phyloP scores from a whole-genome alignment of 2,329 filamentous ascomycete species.

The Pseudopyrenochaeta lycopersici region DNA sequence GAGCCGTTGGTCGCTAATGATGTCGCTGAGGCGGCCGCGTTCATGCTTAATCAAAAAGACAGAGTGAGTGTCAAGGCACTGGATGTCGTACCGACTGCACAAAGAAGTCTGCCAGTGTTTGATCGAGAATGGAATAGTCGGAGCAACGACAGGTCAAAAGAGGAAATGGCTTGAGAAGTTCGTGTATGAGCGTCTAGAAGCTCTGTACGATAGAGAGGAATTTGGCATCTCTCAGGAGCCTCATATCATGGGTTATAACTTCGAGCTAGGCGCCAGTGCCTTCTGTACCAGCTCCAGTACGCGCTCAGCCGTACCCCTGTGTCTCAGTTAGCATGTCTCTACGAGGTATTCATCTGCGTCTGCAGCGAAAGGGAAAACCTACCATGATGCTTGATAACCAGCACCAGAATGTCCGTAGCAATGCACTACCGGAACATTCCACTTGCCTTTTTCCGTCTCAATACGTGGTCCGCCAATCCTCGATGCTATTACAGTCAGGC shows the following conservation, averaged over 20 bases:
- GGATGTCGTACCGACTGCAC: conserved; percentile 57
- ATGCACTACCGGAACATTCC: conserved; percentile 68
- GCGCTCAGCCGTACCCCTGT: conserved; percentile 53
- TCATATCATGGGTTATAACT: conserved; percentile 22
- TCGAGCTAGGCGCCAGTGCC: conserved; percentile 27
- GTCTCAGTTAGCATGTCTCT: not conserved
- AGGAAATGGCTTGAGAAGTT: too few species aligned
- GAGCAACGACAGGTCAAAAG: conserved; percentile 2
- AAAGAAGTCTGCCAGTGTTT: conserved; percentile 49
- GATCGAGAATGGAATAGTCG: conserved; percentile 46
- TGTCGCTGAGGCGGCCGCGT: conserved; percentile 54
- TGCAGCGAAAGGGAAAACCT: conserved; percentile 4
- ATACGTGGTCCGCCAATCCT: conserved; percentile 78
- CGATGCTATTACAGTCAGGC: conserved; percentile 57
- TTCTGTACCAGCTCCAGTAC: conserved; percentile 52
- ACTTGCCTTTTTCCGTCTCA: conserved; percentile 71
- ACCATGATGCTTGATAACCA: conserved; percentile 68
- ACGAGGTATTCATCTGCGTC: not conserved
- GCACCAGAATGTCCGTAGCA: conserved; percentile 83
- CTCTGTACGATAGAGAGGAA: too few species aligned
- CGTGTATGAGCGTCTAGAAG: too few species aligned
- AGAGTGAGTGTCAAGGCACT: conserved; percentile 57
- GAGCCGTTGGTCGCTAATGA: conserved; percentile 56
- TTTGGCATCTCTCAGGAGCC: too few species aligned
- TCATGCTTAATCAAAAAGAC: conserved; percentile 54